Conservation (phyloP, 2,329 filamentous ascomycete species). For the Fusarium dlaminii region DNA sequence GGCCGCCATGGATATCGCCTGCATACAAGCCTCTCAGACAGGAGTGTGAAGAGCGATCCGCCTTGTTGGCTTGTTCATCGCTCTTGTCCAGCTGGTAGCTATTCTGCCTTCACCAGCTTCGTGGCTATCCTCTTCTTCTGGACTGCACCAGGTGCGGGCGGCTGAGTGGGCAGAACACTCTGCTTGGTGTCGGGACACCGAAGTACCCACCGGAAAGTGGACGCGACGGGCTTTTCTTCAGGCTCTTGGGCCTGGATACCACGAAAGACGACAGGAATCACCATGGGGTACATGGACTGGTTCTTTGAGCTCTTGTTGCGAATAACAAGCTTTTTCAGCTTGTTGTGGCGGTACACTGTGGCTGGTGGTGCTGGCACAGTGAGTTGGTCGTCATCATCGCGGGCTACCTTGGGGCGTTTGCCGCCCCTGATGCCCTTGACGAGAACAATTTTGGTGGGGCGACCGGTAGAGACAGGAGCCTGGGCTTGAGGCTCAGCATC, state of each 20-base stretch:
- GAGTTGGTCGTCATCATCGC: not conserved
- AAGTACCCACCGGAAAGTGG: not conserved
- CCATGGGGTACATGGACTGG: not conserved
- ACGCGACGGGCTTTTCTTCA: not conserved
- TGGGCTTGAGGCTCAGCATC: not conserved
- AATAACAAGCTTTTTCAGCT: not conserved
- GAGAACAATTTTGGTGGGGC: not conserved
- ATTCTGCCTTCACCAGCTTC: not conserved
- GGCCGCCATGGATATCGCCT: too few relatives aligned
- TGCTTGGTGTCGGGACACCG: not conserved
- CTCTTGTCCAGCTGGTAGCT: not conserved
- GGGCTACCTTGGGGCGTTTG: not conserved
- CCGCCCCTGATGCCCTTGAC: not conserved
- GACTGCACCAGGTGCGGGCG: not conserved
- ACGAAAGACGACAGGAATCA: not conserved
- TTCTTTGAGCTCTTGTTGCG: not conserved
- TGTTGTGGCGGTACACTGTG: not conserved
- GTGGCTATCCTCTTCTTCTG: not conserved
- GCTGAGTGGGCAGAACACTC: not conserved
- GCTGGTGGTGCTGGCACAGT: not conserved
- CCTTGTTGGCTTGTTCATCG: not conserved
- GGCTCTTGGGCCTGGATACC: not conserved
- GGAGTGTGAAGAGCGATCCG: too few relatives aligned
- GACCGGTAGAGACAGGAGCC: accelerated
- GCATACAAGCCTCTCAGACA: not conserved